phyloP scores from a whole-genome alignment of 169 alveolate genomes.

The Cryptosporidium meleagridis region DNA sequence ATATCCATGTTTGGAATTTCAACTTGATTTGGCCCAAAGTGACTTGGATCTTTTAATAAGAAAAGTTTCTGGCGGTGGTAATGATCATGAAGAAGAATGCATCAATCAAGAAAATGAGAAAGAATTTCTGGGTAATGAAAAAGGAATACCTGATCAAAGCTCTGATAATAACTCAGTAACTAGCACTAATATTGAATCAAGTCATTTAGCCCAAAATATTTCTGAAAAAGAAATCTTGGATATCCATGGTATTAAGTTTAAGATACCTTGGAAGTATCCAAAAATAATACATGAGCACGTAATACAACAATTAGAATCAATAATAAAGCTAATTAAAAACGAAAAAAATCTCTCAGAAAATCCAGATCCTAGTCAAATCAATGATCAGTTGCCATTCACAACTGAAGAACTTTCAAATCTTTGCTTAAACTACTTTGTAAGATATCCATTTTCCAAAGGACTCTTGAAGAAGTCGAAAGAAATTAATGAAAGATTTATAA shows the following conservation, averaged over 20 bases:
- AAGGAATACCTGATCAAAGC: not conserved
- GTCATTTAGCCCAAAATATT: too few relatives aligned
- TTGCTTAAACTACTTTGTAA: constrained; percentile 23
- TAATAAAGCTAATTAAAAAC: constrained; percentile 8
- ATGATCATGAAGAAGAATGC: not conserved
- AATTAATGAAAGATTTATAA: not conserved
- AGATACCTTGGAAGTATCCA: constrained; percentile 58
- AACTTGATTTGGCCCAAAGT: not conserved
- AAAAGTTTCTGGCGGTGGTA: not conserved
- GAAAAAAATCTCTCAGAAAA: constrained; percentile 45
- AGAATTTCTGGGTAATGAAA: not conserved
- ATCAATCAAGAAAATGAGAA: not conserved
- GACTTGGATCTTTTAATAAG: not conserved
- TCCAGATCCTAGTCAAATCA: constrained; percentile 8
- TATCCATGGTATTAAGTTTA: constrained; percentile 13
- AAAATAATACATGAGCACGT: constrained; percentile 25
- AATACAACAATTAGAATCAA: constrained; percentile 16
- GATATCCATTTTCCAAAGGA: constrained; percentile 38
- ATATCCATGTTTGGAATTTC: constrained; percentile 4
- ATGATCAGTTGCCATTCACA: constrained; percentile 25
- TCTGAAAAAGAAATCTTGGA: not conserved
- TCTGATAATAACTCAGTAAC: not conserved
- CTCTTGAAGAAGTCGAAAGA: not conserved
- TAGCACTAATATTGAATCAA: not conserved
- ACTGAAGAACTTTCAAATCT: constrained; percentile 8